Evolutionary conservation across 176 grass and related monocot genomes (phyloP), one percentile per base, ranked within the genome.

Genomic region (Aegilops sharonensis): DNA sequence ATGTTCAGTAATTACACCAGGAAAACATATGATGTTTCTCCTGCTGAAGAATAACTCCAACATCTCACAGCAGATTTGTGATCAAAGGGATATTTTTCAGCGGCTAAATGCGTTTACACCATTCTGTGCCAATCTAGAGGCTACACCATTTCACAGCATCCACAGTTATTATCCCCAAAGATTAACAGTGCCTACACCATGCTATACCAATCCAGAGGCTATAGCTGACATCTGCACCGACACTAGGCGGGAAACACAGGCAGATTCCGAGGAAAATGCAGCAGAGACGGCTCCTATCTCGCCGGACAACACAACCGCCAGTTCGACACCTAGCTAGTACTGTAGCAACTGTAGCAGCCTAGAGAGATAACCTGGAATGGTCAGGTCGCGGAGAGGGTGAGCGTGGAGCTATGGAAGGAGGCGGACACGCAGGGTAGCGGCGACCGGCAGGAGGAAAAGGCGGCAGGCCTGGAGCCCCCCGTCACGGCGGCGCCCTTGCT

Each of bases 11-110:
- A 83, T 3, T 20, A 43, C 12, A 61, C 52, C 5, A 37, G 62
- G 18, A 79, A 64, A 12, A 17, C 62, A 50, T 50, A 50, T 50
- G 13, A 15, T 15, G 3, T 50, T 50, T 15, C 13, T 50, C 15
- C 13, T 50, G 47, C 47, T 50, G 47, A 50, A 50, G 47, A 45
- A 45, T 45, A 45, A 45, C 42, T 45, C 42, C 42, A 95, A 77
- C 82, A 42, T 93, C 87, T 95, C 88, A 68, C 93, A 39, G 8
- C 21, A 50, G 9, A 60, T 52, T 56, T 48, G 15, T 54, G 5
- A 20, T 9, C 68, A 14, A 50, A 21, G 11, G 2, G 42, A n/a
- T 3, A 23, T 24, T 43, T 62, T 72, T 11, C 34, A 77, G 12
- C 1, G 77, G 17, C 11, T 40, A 79, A 85, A 70, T 18, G 23